Percentiles rank a stretch among this genome's conserved stretches.
These are phyloP conservation scores for Yarrowia alimentaria DNA, from an alignment of 805 yeast species.

Conservation along the genomic window DNA sequence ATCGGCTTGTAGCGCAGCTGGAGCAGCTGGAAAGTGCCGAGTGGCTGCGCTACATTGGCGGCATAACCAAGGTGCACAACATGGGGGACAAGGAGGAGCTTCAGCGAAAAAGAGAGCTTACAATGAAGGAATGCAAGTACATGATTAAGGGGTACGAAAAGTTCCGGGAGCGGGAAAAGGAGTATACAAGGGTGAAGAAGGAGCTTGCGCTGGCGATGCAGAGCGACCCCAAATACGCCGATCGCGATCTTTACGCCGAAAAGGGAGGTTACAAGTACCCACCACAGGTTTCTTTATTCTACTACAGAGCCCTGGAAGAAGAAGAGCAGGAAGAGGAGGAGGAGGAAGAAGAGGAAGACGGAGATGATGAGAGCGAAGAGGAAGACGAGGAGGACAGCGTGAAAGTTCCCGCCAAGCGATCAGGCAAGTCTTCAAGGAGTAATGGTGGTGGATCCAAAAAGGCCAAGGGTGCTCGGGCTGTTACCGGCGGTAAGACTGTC, in stretches of 20 bases:
- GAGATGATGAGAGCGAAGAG: slow-evolving; percentile 6
- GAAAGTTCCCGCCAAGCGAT: not conserved
- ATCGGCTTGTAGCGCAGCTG: slow-evolving; percentile 44
- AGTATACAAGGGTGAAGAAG: not conserved
- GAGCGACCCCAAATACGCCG: slow-evolving; percentile 13
- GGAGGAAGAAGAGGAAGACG: not conserved
- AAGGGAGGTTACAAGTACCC: slow-evolving; percentile 1
- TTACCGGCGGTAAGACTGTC: no score
- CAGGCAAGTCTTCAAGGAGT: no score
- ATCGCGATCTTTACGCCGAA: slow-evolving; percentile 1
- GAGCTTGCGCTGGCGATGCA: slow-evolving; percentile 6
- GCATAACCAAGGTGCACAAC: slow-evolving; percentile 53
- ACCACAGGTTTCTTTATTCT: slow-evolving; percentile 1
- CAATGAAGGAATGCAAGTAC: slow-evolving; percentile 45
- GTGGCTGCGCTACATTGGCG: slow-evolving; percentile 50
- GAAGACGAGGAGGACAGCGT: slow-evolving; percentile 1
- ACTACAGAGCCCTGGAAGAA: slow-evolving; percentile 4
- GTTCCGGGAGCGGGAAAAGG: slow-evolving; percentile 18
- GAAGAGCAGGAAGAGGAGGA: not conserved
- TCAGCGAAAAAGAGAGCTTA: slow-evolving; percentile 49
- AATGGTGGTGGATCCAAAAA: no score
- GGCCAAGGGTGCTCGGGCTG: no score
- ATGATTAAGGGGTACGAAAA: slow-evolving; percentile 13
- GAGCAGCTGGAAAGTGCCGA: slow-evolving; percentile 48
- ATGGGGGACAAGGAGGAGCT: slow-evolving; percentile 51